phyloP scores from a whole-genome alignment of 306 rosid species.

The Gleditsia sinensis region DNA sequence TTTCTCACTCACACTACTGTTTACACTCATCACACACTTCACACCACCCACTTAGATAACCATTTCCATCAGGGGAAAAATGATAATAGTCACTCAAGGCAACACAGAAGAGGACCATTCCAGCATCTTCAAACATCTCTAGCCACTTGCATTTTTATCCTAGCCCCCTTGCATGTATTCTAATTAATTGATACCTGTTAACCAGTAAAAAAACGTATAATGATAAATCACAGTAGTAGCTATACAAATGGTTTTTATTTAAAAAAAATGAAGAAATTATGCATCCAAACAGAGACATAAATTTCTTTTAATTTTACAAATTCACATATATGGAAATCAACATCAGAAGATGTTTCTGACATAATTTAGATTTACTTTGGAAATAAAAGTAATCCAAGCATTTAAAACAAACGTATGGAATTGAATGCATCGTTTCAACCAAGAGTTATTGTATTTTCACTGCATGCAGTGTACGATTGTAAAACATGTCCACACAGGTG shows the following conservation, averaged over 20 bases:
- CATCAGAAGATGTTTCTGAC: neutral
- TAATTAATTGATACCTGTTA: constrained; percentile 50
- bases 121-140: constrained; percentile 97
- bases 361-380: neutral
- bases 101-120: constrained; percentile 87
- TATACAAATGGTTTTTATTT: neutral
- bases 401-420: neutral
- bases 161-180: constrained; percentile 48
- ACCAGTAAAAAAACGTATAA: constrained; percentile 18
- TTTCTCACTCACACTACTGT: too few species aligned
- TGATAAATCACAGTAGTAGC: constrained; percentile 6
- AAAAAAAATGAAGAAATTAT: neutral
- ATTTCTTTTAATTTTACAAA: neutral
- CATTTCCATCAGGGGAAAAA: constrained; percentile 63
- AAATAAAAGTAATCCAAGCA: neutral
- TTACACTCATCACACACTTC: too few species aligned
- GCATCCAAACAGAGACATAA: constrained; percentile 9
- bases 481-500: neutral
- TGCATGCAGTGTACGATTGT: neutral
- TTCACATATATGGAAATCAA: constrained; percentile 12
- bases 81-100: constrained; percentile 88
- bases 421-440: neutral
- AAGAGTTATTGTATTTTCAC: neutral
- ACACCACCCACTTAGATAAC: too few species aligned
- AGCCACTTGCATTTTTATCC: constrained; percentile 99